Evolutionary conservation across 352 stramenopile genomes (phyloP).

Genomic region (Pythium coloratum): DNA sequence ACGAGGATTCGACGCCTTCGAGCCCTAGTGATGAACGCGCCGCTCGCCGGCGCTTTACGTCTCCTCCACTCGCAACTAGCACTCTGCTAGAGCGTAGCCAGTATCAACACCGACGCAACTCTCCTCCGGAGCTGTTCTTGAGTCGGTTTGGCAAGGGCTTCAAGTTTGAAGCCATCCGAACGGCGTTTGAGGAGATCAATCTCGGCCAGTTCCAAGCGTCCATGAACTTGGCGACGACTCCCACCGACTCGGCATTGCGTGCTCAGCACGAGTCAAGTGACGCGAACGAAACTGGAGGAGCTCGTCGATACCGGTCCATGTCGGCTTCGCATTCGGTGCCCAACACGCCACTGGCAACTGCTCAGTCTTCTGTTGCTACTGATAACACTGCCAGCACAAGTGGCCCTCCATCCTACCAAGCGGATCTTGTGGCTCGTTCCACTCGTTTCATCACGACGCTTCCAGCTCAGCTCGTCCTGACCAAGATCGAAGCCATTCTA

Average conservation of each 20-base stretch:
- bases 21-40: not conserved
- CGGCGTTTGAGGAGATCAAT: constrained; percentile 29
- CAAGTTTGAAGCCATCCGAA: constrained; percentile 46
- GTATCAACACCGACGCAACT: constrained; percentile 59
- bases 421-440: constrained; percentile 64
- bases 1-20: not conserved
- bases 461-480: constrained; percentile 64
- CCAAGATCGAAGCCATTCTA: constrained; percentile 62
- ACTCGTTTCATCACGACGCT: constrained; percentile 73
- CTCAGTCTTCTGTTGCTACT: not conserved
- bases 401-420: constrained; percentile 46
- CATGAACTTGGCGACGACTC: constrained; percentile 19
- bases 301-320: not conserved
- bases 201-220: constrained; percentile 18
- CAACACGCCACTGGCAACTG: constrained; percentile 14
- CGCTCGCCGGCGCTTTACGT: constrained; percentile 36
- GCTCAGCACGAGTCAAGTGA: not conserved
- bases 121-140: constrained; percentile 60
- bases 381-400: not conserved
- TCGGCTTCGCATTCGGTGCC: constrained; percentile 24
- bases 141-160: constrained; percentile 51
- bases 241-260: constrained; percentile 7
- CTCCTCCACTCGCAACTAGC: constrained; percentile 52
- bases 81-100: constrained; percentile 31
- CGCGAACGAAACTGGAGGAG: not conserved